Base-by-base conservation (phyloP, 805 yeast genomes). In the Hanseniaspora valbyensis region DNA sequence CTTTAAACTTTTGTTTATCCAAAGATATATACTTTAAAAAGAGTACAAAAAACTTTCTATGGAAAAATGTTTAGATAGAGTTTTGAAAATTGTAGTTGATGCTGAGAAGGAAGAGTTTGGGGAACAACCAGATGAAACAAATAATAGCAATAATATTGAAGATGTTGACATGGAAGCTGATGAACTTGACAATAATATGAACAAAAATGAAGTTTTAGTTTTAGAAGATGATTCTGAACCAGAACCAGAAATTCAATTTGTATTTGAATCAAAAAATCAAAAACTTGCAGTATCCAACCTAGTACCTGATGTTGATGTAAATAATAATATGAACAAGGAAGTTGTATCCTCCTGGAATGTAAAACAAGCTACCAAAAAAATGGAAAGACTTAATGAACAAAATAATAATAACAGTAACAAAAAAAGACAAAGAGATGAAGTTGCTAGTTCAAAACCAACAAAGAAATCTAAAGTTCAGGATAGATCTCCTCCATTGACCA, bases 241-340 rank as follows among this genome's bases (percentile, higher is more conserved):
- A 8, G 32, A 34, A 19, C 39, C 39, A 4, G 42, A 44, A 13
- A 22, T 44, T 3, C 36, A 44, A 32, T 61, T 61, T 10, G 63
- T 57, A 18, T 55, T 56, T 2, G 56, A 68, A 24, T 69, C 64
- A 8, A 39, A 10, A 4, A 40, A 25, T 8, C 18, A 18, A 38
- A 5, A 36, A 10, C 7, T 38, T 13, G 29, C 25, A 37, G 21
- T 22, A 69, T 4, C 69, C 18, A 76, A 76, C 22, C 56, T 86
- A 52, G 78, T 85, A 84, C 77, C 75, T 2, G 86, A 75, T 4
- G 69, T 68, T 44, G 85, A 84, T 52, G 18, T 18, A 2, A 61
- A 71, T 2, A 89, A 89, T 58, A 68, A 74, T 3, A 73, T 87
- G 67, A 90, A 90, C 63, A 85, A 81, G 59, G 76, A 82, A 19